Evolutionary conservation across 305 asterid species (phyloP), one percentile per base, ranked within the genome.

Genomic region (Solanum hybrid): DNA sequence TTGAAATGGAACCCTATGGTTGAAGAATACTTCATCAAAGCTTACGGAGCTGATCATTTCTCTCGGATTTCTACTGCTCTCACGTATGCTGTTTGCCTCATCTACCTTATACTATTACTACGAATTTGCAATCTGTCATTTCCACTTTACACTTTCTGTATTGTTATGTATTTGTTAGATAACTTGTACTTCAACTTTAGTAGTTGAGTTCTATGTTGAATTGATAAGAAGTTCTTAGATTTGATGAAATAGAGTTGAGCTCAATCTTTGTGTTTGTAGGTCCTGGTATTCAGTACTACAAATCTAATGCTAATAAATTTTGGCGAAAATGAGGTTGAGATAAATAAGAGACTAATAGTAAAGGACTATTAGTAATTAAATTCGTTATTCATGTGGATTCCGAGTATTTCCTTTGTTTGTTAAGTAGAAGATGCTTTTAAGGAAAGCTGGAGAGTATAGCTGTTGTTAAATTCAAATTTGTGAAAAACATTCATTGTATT

Each of bases 1-100:
- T 92, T 96, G 90, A 91, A 88, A 40, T 96, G 99, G 99, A 94
- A 95, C 90, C 93, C 97, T 82, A 91, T 90, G 89, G 96, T 96
- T 84, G 96, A 95, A 90, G 96, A 94, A 31, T 96, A 95, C 91
- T 94, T 96, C 87, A 80, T 92, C 60, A 92, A 95, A 91, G 98
- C 96, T 66, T 96, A 95, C 51, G 99, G 98, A 85, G 94, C 95
- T 42, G 94, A 95, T 12, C 98, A 94, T 92, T 96, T 96, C 86
- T 91, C 95, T 72, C 92, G 94, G 24, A 96, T 96, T 84, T 95
- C 98, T 10, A 77, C 88, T 51, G 93, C 99, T 19, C 98, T 96
- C 85, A 91, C 97, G 98, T 96, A 45, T 29, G 92, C 76, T 85
- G 4, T 85, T 85, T 72, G 64, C 64, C 64, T 79, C 34, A 37